Conservation (phyloP, 345 rosid species). For the Corchorus capsularis region DNA sequence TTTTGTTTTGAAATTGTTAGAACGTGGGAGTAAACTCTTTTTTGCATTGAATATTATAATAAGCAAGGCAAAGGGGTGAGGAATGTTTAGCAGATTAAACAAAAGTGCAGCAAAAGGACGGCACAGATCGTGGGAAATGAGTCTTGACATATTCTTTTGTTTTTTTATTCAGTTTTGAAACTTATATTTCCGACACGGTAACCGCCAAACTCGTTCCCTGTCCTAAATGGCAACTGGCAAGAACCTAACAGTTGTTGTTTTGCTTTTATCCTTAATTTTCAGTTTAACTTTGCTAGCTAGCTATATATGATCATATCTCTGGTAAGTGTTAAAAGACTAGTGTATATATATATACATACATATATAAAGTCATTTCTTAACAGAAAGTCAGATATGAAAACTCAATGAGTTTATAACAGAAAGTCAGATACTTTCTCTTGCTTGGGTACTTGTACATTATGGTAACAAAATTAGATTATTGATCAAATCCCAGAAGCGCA, state of each 20-base stretch:
- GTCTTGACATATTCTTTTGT: not conserved
- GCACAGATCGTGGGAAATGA: constrained; percentile 55
- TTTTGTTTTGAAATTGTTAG: constrained; percentile 26
- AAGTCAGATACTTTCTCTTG: too few relatives aligned
- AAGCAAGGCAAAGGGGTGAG: not conserved
- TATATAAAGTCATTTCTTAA: not conserved
- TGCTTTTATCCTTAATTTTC: not conserved
- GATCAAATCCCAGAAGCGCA: too few relatives aligned
- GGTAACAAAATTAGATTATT: too few relatives aligned
- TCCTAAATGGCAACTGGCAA: constrained; percentile 31
- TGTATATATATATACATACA: too few relatives aligned
- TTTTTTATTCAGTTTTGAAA: not conserved
- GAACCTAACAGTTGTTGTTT: constrained; percentile 32
- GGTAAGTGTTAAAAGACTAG: not conserved
- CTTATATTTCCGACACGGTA: constrained; percentile 36
- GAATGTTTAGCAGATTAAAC: constrained; percentile 23
- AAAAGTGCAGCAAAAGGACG: constrained; percentile 30
- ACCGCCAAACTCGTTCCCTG: constrained; percentile 47
- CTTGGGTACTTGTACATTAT: too few relatives aligned
- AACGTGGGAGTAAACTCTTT: constrained; percentile 42
- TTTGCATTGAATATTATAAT: constrained; percentile 27
- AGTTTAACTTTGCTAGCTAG: not conserved
- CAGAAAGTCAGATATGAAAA: too few relatives aligned
- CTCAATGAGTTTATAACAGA: too few relatives aligned
- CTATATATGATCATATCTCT: not conserved